Percentiles rank a stretch among this genome's conserved stretches.
phyloP scores from a whole-genome alignment of 2,329 filamentous ascomycete genomes.

The Aspergillaceae sp. region DNA sequence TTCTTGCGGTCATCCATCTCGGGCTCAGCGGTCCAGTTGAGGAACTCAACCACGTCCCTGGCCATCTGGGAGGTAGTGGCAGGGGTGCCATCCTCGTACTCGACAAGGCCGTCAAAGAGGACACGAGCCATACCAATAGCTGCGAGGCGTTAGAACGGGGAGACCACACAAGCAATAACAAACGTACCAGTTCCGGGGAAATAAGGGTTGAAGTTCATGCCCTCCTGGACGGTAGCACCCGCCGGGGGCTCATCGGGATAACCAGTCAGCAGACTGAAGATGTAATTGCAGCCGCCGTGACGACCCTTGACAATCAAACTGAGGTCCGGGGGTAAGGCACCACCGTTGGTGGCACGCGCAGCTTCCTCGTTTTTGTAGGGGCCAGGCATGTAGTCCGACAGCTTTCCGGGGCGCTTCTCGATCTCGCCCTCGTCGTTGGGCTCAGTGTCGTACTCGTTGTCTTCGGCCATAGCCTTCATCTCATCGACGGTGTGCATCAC shows the following conservation, averaged over 20 bases:
- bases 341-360: conserved; percentile 94
- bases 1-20: conserved; percentile 99
- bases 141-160: conserved; percentile 15
- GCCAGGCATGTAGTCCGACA: conserved; percentile 88
- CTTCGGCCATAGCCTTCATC: conserved; percentile 93
- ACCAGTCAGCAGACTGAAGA: conserved; percentile 92
- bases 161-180: not conserved
- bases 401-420: conserved; percentile 96
- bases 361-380: conserved; percentile 99
- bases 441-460: conserved; percentile 97
- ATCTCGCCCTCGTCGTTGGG: conserved; percentile 97
- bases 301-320: conserved; percentile 95
- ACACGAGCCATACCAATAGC: conserved; percentile 96
- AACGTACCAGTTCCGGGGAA: conserved; percentile 83
- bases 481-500: conserved; percentile 91
- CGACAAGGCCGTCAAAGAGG: conserved; percentile 91
- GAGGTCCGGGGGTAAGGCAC: conserved; percentile 94
- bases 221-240: conserved; percentile 72
- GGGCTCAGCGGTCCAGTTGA: conserved; percentile 98
- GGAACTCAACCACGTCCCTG: conserved; percentile 97
- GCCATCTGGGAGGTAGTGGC: conserved; percentile 98
- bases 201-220: conserved; percentile 99
- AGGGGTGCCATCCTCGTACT: conserved; percentile 94
- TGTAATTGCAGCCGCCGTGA: conserved; percentile 97
- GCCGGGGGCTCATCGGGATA: conserved; percentile 95